Evolutionary conservation across 129 eudicot genomes (phyloP).

Genomic region (Lactuca saligna): DNA sequence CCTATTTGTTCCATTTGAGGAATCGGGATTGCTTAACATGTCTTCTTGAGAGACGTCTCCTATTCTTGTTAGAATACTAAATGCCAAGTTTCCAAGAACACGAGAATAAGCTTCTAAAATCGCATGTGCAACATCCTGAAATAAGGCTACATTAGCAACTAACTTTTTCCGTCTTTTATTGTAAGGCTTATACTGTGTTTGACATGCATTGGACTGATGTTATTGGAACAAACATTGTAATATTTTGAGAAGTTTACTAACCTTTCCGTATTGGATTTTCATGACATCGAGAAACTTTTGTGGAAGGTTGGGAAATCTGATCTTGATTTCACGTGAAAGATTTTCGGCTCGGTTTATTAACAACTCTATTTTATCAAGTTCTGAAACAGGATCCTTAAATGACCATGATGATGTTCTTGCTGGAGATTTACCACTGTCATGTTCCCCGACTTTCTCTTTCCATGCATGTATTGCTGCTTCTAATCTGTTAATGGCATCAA

Average conservation of each 20-base stretch:
- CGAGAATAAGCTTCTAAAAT: constrained; percentile 96
- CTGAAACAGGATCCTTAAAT: constrained; percentile 60
- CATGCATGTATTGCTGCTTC: constrained; percentile 77
- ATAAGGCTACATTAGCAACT: constrained; percentile 8
- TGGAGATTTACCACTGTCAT: constrained; percentile 50
- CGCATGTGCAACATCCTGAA: constrained; percentile 86
- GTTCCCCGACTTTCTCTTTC: constrained; percentile 64
- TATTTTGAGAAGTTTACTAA: constrained; percentile 24
- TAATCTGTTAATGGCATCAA: constrained; percentile 64
- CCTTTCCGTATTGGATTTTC: constrained; percentile 83
- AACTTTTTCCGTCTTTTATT: neutral
- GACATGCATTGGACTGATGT: neutral
- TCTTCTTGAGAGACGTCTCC: constrained; percentile 91
- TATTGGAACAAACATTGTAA: constrained; percentile 5
- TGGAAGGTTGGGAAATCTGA: constrained; percentile 73
- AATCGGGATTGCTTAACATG: constrained; percentile 58
- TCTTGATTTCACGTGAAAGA: constrained; percentile 55
- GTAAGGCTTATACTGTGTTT: too few relatives aligned
- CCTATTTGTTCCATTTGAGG: constrained; percentile 55
- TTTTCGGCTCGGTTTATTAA: constrained; percentile 54
- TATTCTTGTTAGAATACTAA: constrained; percentile 73
- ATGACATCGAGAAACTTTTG: constrained; percentile 76
- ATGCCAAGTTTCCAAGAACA: constrained; percentile 71
- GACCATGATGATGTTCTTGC: constrained; percentile 85
- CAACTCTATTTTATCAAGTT: constrained; percentile 59